Conservation (phyloP, 2,329 filamentous ascomycete species). For the Stemphylium lycopersici region DNA sequence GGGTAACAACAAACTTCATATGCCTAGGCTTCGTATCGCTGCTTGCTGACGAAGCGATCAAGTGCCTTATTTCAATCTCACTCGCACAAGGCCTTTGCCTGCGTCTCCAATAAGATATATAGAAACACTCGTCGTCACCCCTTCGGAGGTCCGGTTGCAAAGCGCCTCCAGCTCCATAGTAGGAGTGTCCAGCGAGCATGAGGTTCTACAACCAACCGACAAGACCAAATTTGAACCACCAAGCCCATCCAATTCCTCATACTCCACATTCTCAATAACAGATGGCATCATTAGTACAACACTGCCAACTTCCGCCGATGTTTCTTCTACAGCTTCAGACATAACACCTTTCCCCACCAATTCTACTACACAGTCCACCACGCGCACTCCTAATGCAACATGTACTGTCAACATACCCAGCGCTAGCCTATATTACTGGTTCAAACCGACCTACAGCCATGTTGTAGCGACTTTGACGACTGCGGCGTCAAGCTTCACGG, state of each 20-base stretch:
- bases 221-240: slow-evolving; percentile 4
- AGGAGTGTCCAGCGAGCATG: slow-evolving; percentile 14
- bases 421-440: slow-evolving; percentile 45
- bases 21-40: slow-evolving; percentile 29
- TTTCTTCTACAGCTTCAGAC: slow-evolving; percentile 1
- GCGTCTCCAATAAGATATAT: slow-evolving; percentile 7
- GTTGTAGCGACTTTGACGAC: slow-evolving; percentile 28
- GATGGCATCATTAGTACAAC: slow-evolving; percentile 1
- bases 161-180: slow-evolving; percentile 1
- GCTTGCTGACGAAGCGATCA: slow-evolving; percentile 37
- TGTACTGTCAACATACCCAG: slow-evolving; percentile 45
- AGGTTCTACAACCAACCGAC: slow-evolving; percentile 17
- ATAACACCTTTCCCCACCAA: not conserved
- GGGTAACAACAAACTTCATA: slow-evolving; percentile 28
- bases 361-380: slow-evolving; percentile 5
- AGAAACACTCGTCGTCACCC: not conserved
- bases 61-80: slow-evolving; percentile 39
- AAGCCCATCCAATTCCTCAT: not conserved
- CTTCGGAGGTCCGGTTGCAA: slow-evolving; percentile 1
- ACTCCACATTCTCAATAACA: slow-evolving; percentile 2
- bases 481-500: slow-evolving; percentile 24
- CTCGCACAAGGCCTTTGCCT: slow-evolving; percentile 19
- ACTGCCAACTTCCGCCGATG: not conserved
- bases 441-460: slow-evolving; percentile 34
- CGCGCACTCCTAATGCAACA: slow-evolving; percentile 20